Conservation (phyloP, 2,329 filamentous ascomycete genomes). For the Trichoderma hamatum region DNA sequence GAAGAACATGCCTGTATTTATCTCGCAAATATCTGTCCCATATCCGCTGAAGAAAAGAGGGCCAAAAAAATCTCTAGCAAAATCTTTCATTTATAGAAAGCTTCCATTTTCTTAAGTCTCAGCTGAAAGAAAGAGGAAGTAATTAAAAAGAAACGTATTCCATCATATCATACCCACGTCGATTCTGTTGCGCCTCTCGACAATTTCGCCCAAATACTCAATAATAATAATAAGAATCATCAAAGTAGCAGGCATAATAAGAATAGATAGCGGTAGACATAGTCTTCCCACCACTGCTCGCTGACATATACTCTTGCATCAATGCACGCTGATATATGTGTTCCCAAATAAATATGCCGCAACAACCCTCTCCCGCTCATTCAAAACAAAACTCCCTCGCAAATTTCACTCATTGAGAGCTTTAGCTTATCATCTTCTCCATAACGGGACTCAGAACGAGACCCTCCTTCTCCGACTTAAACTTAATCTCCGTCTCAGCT, state of each 20-base stretch:
- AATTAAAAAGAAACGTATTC: not conserved
- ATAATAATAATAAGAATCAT: not conserved
- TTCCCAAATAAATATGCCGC: slow-evolving; percentile 13
- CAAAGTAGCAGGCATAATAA: not conserved
- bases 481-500: slow-evolving; percentile 55
- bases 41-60: not conserved
- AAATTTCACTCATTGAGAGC: not conserved
- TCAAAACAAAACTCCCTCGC: not conserved
- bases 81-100: not conserved
- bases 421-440: slow-evolving; percentile 55
- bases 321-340: slow-evolving; percentile 9
- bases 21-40: not conserved
- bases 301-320: not conserved
- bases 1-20: not conserved
- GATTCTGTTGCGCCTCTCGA: not conserved
- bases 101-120: not conserved
- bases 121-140: not conserved
- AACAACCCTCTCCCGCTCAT: not conserved
- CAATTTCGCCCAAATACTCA: slow-evolving; percentile 8
- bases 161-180: slow-evolving; percentile 19
- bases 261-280: not conserved
- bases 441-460: slow-evolving; percentile 39
- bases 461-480: slow-evolving; percentile 51
- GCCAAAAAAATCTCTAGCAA: not conserved
- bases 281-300: slow-evolving; percentile 2